Conservation (phyloP, 768 basidiomycete genomes). For the Mycena amicta region DNA sequence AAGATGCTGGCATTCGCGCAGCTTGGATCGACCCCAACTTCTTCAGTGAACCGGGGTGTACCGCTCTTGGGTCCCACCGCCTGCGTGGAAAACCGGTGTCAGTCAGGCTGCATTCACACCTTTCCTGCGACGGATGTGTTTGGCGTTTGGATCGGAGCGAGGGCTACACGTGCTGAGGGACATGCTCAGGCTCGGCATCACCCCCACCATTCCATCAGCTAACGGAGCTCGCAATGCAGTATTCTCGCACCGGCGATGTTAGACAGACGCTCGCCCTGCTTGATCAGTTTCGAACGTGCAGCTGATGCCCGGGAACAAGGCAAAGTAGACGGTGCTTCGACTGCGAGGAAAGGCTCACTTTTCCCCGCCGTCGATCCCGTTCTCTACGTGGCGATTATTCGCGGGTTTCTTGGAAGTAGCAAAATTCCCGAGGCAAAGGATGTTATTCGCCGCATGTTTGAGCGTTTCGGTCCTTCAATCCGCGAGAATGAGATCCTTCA, state of each 20-base stretch:
- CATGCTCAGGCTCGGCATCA: conserved; percentile 50
- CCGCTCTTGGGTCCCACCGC: conserved; percentile 28
- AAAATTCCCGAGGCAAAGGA: conserved; percentile 1
- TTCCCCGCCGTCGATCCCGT: conserved; percentile 16
- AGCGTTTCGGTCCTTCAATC: conserved; percentile 7
- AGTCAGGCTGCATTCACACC: conserved; percentile 48
- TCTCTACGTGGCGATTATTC: conserved; percentile 15
- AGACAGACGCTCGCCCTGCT: conserved; percentile 43
- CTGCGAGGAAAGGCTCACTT: neutral
- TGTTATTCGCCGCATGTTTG: conserved; percentile 9
- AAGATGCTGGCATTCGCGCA: conserved; percentile 38
- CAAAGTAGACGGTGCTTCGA: no score
- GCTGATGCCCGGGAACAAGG: neutral
- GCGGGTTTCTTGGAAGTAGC: conserved; percentile 14
- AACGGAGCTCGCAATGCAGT: conserved; percentile 51
- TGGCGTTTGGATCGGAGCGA: conserved; percentile 28
- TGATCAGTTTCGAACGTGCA: conserved; percentile 38
- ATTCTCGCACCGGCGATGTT: conserved; percentile 42
- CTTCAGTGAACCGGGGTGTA: conserved; percentile 11
- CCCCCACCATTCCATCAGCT: conserved; percentile 50
- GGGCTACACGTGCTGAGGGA: conserved; percentile 50
- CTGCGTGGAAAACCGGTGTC: conserved; percentile 33
- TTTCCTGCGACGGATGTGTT: conserved; percentile 49
- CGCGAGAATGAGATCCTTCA: neutral
- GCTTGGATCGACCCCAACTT: conserved; percentile 3